Base-by-base conservation (phyloP, 805 yeast genomes). In the Candida arabinofermentans region DNA sequence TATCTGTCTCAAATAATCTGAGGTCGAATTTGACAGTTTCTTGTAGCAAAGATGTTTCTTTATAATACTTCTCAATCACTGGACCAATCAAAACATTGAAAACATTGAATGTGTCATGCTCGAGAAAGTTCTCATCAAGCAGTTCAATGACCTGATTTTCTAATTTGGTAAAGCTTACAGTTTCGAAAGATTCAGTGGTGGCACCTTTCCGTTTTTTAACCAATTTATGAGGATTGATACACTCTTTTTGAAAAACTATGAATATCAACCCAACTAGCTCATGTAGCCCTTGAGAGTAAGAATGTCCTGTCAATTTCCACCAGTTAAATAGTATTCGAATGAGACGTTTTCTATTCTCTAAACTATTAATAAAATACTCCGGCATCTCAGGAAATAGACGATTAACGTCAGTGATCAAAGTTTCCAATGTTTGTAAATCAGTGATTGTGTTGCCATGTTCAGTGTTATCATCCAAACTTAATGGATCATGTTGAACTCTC, bases 201-300 rank as follows among this genome's bases (percentile, higher is more conserved):
- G 33, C 14, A 21, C 27, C 29, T 18, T n/a, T 35, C 29, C 23
- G 34, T 19, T 38, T 39, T 12, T 36, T 33, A 3, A 27, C 18
- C 2, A 40, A 18, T 7, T 38, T 40, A 3, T 40, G 36, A 2
- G 40, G 37, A 29, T 49, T 40, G 2, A 53, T 51, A 3, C 71
- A 54, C 46, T 76, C 81, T 8, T 55, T 51, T 27, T 55, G 48
- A 17, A 76, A 43, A 39, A 65, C 65, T 16, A 70, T 59, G 51
- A 64, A 75, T 7, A 77, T 61, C 40, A 75, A 52, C 1, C 81
- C 82, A 39, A 71, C 57, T 4, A 76, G 58, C 52, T 77, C 82
- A 57, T 77, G 82, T 37, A 74, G 54, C 1, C 82, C 82, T 53
- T 77, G 82, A 46, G 69, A 71, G 46, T 72, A 72, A 3, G 39